Base-by-base conservation (phyloP, 345 rosid species). In the Boechera stricta region DNA sequence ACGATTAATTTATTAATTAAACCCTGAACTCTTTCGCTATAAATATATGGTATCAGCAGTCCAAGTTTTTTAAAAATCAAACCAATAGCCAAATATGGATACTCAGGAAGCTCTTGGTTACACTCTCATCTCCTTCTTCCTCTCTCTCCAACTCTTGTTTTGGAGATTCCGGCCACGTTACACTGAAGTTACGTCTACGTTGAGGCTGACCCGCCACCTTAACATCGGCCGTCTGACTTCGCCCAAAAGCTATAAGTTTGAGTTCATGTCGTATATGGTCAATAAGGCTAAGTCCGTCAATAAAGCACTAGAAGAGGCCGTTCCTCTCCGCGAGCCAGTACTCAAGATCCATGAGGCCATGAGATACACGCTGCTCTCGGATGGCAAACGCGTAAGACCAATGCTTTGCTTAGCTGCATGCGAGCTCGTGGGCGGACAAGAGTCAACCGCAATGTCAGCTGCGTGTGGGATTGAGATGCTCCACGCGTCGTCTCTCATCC, bases 401-500 rank as follows among this genome's bases (percentile, higher is more conserved):
- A 79, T 83, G 29, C 87, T 93, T 15, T 93, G 97, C 64, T 56
- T 93, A 24, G 96, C 92, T 5, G 92, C 94, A 0, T 87, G 96
- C 64, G 92, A 90, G 75, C 85, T 90, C 5, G 94, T 91, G 2
- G 94, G 97, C 0, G 97, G 97, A 5, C 35, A 62, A 10, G 86
- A 85, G 57, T 67, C 86, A 49, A 58, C 53, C 64, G 94, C 94
- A 4, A 88, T 93, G 94, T 87, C 92, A 0, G 77, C 85, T 6
- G 96, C 96, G 0, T 92, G 98, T 41, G 92, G 89, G 0, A 64
- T 90, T 6, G 96, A 90, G 79, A 92, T 90, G 96, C 79, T 90
- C 58, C 94, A 89, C 54, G 85, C 94, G 15, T 86, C 87, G 84
- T 92, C 98, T 0, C 79, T 92, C 45, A 90, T 92, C 42, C 85